Evolutionary conservation across 768 basidiomycete genomes (phyloP), one percentile per base, ranked within the genome.

Genomic region (Trametes gibbosa): DNA sequence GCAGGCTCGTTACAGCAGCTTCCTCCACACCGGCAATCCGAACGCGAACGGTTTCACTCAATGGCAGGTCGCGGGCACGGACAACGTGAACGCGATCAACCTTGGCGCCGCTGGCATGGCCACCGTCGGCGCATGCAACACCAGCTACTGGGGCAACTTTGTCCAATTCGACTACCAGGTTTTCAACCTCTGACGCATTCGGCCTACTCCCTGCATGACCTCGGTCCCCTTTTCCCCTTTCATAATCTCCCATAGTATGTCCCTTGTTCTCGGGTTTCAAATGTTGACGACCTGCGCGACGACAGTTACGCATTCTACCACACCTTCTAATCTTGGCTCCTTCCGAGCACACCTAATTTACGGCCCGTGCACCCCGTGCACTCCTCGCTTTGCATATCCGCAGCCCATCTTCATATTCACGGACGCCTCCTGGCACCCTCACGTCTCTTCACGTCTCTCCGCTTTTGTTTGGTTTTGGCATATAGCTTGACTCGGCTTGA

Each of bases 131-230:
- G 84, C 85, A 14, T 92, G 89, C 67, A 76, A 75, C 56, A 80
- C 84, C 24, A 75, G 69, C 50, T 89, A 89, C 74, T 91, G 89
- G 88, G 90, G 90, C 21, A 63, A 72, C 10, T 71, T 65, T 17
- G 83, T 86, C 25, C 74, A 74, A 35, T 92, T 84, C 66, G 90
- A 91, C 74, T 91, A 90, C 72, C 89, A 91, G 70, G 73, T 84
- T 50, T 89, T 66, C 68, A 62, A 63, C 56, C 68, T 72, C 49
- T 72, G 61, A 45, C 46, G 25, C 53, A 19, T 21, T 48, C 17
- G 21, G 21, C 12, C 29, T 10, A 32, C 10, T 6, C 21, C 21
- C 43, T 9, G 42, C 21, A 21, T 24, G n/a, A 21, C 40, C 16
- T 29, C 42, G 8, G 39, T 39, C 16, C 27, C 13, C 23, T 17